A percentile compares a stretch with the other conserved stretches of the same genome.
phyloP scores from a whole-genome alignment of 2,329 filamentous ascomycete genomes.

The Knoxdaviesia proteae region DNA sequence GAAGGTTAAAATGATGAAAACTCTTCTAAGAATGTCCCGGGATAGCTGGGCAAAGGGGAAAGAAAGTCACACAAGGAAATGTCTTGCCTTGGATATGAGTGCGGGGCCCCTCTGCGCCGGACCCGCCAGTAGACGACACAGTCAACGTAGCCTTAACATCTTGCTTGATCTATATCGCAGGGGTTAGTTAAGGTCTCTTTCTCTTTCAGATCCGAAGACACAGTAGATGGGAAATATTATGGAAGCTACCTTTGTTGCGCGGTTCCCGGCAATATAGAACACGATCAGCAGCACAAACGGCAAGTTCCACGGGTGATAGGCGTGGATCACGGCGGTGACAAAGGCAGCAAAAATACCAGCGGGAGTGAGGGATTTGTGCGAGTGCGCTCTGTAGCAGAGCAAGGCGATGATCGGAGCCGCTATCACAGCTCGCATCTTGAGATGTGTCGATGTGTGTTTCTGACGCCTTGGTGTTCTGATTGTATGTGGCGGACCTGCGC shows the following conservation, averaged over 20 bases:
- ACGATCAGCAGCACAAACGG: conserved; percentile 67
- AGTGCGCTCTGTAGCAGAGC: conserved; percentile 47
- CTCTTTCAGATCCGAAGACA: too few relatives aligned
- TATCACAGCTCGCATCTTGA: conserved; percentile 14
- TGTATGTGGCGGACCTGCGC: not conserved
- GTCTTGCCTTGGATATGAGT: conserved; percentile 55
- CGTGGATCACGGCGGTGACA: conserved; percentile 59
- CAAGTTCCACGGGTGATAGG: conserved; percentile 81
- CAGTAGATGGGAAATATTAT: too few relatives aligned
- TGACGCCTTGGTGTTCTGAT: not conserved
- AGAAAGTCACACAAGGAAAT: not conserved
- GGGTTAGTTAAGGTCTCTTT: too few relatives aligned
- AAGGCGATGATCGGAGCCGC: conserved; percentile 35
- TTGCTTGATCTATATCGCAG: conserved; percentile 49
- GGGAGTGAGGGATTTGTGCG: conserved; percentile 58
- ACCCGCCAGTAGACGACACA: conserved; percentile 48
- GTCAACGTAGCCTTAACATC: conserved; percentile 68
- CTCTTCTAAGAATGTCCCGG: too few relatives aligned
- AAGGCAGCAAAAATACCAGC: conserved; percentile 51
- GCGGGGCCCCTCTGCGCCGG: conserved; percentile 62
- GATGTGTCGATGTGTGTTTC: not conserved
- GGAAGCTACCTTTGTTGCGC: conserved; percentile 51
- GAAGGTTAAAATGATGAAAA: not conserved
- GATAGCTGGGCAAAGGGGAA: conserved; percentile 1
- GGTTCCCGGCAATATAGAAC: conserved; percentile 73